A percentile compares a stretch with the other conserved stretches of the same genome.
Conservation (phyloP, 2,329 filamentous ascomycete species). For the Fusarium humuli region DNA sequence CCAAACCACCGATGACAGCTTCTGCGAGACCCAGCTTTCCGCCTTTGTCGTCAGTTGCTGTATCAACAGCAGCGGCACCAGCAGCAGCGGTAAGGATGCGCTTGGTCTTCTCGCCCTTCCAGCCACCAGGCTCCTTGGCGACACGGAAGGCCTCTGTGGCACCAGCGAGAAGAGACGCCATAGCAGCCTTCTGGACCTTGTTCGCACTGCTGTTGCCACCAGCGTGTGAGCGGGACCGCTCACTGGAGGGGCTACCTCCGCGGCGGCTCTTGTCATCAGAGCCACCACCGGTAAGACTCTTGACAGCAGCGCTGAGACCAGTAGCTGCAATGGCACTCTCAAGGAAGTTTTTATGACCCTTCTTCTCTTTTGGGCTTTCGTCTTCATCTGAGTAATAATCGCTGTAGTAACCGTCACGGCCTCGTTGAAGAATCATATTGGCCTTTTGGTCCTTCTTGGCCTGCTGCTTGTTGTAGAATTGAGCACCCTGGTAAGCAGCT, state of each 20-base stretch:
- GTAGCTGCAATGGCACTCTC: conserved; percentile 72
- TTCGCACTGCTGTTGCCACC: conserved; percentile 58
- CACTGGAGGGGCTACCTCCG: conserved; percentile 58
- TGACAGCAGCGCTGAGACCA: conserved; percentile 71
- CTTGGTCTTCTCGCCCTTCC: conserved; percentile 92
- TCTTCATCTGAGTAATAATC: conserved; percentile 71
- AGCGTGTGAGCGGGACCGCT: conserved; percentile 64
- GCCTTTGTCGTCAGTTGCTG: conserved; percentile 76
- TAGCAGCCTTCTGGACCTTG: conserved; percentile 86
- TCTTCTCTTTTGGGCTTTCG: conserved; percentile 64
- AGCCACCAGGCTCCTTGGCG: conserved; percentile 87
- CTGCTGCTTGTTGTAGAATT: conserved; percentile 71
- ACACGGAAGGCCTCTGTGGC: conserved; percentile 93
- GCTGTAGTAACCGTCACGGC: conserved; percentile 62
- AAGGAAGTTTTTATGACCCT: conserved; percentile 73
- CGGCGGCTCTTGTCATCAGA: conserved; percentile 63
- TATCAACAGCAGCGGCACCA: conserved; percentile 87
- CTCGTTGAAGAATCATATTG: conserved; percentile 64
- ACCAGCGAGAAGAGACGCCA: conserved; percentile 89
- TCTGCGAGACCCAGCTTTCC: conserved; percentile 88
- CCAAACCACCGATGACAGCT: conserved; percentile 87
- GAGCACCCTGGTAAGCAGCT: conserved; percentile 72
- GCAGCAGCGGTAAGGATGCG: conserved; percentile 88
- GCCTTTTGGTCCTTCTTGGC: conserved; percentile 68
- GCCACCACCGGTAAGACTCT: conserved; percentile 65